These are phyloP conservation scores for Begonia masoniana DNA, from an alignment of 306 rosid species.

Conservation along the genomic window DNA sequence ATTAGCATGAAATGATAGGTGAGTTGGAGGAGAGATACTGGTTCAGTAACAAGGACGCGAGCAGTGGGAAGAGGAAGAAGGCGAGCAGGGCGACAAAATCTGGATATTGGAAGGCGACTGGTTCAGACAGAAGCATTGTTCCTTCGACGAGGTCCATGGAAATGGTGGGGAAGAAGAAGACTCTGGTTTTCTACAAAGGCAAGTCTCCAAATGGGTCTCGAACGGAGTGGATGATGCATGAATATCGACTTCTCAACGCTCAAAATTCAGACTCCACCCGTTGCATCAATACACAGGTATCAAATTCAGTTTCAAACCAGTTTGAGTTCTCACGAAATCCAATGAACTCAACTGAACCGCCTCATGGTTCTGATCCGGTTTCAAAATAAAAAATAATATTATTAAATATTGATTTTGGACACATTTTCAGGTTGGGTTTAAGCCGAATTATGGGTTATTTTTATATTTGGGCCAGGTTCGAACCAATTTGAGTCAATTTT, in stretches of 20 bases:
- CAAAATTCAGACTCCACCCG: constrained; percentile 3
- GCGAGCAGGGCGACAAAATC: constrained; percentile 52
- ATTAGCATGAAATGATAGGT: too few relatives aligned
- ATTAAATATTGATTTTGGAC: too few relatives aligned
- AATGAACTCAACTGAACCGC: not conserved
- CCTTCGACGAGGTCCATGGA: constrained; percentile 14
- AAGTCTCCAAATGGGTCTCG: constrained; percentile 39
- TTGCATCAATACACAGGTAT: constrained; percentile 14
- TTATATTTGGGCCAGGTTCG: too few relatives aligned
- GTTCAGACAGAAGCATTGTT: constrained; percentile 48
- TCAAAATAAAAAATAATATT: too few relatives aligned
- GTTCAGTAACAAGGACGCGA: constrained; percentile 51
- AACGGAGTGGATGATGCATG: constrained; percentile 74
- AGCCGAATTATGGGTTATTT: too few relatives aligned
- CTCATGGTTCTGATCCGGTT: too few relatives aligned
- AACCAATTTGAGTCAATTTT: too few relatives aligned
- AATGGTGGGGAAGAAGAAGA: constrained; percentile 48
- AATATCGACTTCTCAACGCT: constrained; percentile 47
- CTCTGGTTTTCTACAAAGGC: constrained; percentile 46
- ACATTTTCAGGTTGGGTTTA: too few relatives aligned
- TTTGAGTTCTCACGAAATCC: too few relatives aligned
- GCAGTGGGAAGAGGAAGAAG: constrained; percentile 42
- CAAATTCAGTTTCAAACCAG: not conserved
- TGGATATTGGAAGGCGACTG: constrained; percentile 85
- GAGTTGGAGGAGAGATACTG: constrained; percentile 45